Conservation (phyloP, 306 rosid genomes). For the Malus orientalis region DNA sequence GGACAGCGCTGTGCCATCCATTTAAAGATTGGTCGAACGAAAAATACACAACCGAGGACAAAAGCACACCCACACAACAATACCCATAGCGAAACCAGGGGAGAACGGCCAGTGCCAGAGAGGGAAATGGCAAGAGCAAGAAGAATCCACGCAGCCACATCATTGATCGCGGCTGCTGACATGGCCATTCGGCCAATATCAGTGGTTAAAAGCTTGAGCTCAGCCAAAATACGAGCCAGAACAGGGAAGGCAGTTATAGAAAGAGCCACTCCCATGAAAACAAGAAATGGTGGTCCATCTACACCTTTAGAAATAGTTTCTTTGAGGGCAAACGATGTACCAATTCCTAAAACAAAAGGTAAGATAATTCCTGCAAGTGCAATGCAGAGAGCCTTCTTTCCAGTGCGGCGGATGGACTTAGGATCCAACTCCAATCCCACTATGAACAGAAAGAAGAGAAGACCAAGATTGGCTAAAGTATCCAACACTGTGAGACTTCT, state of each 20-base stretch:
- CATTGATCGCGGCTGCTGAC: slow-evolving; percentile 96
- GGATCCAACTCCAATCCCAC: slow-evolving; percentile 61
- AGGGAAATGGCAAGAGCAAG: slow-evolving; percentile 90
- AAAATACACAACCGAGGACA: slow-evolving; percentile 31
- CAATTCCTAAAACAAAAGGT: slow-evolving; percentile 63
- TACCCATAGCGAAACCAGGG: slow-evolving; percentile 77
- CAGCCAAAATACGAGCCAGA: slow-evolving; percentile 82
- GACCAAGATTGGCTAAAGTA: slow-evolving; percentile 62
- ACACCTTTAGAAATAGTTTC: slow-evolving; percentile 49
- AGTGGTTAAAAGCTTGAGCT: slow-evolving; percentile 84
- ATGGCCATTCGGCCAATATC: slow-evolving; percentile 71
- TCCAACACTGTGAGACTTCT: slow-evolving; percentile 57
- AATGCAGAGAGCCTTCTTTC: slow-evolving; percentile 46
- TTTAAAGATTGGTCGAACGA: slow-evolving; percentile 48
- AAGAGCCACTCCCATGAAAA: slow-evolving; percentile 68
- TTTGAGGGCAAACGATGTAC: slow-evolving; percentile 42
- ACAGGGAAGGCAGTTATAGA: slow-evolving; percentile 88
- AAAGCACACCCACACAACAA: slow-evolving; percentile 54
- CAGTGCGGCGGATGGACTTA: slow-evolving; percentile 39
- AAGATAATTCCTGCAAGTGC: slow-evolving; percentile 56
- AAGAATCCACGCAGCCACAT: slow-evolving; percentile 85
- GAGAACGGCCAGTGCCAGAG: slow-evolving; percentile 55
- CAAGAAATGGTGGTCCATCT: slow-evolving; percentile 39
- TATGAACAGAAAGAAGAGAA: slow-evolving; percentile 55
- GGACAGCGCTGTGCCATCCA: slow-evolving; percentile 59